A percentile compares a stretch with the other conserved stretches of the same genome.
phyloP scores from a whole-genome alignment of 805 yeast genomes.

The Saccharomycopsis sp. region DNA sequence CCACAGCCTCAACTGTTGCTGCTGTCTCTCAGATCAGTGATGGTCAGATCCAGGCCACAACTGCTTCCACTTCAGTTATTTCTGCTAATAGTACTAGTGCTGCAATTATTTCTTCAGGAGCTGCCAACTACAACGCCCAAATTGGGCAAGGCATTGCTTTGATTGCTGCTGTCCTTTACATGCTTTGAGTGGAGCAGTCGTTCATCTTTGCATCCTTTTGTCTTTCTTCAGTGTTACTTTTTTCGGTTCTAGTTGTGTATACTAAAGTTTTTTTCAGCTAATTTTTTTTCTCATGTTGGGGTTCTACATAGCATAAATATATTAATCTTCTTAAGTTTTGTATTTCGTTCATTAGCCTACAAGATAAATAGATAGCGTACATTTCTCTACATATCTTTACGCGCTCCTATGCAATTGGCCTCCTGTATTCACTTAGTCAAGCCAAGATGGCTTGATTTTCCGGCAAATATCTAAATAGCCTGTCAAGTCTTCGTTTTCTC shows the following conservation, averaged over 20 bases:
- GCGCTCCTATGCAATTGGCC: too few species aligned
- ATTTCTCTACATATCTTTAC: too few species aligned
- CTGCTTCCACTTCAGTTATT: constrained; percentile 6
- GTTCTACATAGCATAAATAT: not conserved
- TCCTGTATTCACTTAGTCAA: too few species aligned
- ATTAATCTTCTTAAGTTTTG: too few species aligned
- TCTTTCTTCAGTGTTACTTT: not conserved
- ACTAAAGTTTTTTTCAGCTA: not conserved
- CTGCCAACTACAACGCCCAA: not conserved
- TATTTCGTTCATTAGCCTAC: too few species aligned
- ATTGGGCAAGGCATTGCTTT: not conserved
- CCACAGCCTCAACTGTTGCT: not conserved
- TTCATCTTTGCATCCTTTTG: not conserved
- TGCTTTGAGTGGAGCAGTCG: not conserved
- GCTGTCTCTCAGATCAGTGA: constrained; percentile 35
- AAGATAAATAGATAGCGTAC: too few species aligned
- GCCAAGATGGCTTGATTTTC: constrained; percentile 19
- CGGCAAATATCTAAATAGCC: constrained; percentile 15
- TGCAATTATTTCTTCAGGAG: constrained; percentile 26
- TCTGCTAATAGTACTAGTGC: constrained; percentile 24
- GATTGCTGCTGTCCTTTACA: not conserved
- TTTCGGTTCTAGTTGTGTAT: not conserved
- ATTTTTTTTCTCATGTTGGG: not conserved
- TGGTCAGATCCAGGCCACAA: constrained; percentile 34
- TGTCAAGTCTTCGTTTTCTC: constrained; percentile 4